phyloP scores from a whole-genome alignment of 75 land plant genomes.

The Pinus albicaulis region DNA sequence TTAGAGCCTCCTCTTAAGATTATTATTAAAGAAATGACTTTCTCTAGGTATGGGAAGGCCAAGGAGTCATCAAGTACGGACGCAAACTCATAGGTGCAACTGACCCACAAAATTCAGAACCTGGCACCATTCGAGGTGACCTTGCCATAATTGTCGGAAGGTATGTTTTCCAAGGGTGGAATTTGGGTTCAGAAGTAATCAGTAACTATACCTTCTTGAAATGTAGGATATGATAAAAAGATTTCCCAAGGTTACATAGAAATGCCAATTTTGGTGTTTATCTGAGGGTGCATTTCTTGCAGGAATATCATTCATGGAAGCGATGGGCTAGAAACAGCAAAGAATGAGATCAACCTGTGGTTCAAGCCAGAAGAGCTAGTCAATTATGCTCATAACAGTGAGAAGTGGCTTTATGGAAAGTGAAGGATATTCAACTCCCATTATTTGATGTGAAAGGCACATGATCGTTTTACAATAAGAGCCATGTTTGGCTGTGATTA shows the following conservation, averaged over 20 bases:
- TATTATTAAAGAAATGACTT: not conserved
- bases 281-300: slow-evolving; percentile 3
- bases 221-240: not conserved
- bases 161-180: slow-evolving; percentile 23
- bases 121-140: slow-evolving; percentile 96
- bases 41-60: slow-evolving; percentile 95
- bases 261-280: no score
- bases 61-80: slow-evolving; percentile 97
- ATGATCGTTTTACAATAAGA: slow-evolving; percentile 3
- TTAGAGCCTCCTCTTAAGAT: no score
- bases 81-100: slow-evolving; percentile 96
- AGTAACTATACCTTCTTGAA: not conserved
- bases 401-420: slow-evolving; percentile 86
- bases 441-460: not conserved
- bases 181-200: not conserved
- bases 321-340: slow-evolving; percentile 88
- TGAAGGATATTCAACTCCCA: slow-evolving; percentile 6
- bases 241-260: no score
- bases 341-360: slow-evolving; percentile 83
- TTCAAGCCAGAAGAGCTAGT: slow-evolving; percentile 87
- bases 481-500: not conserved
- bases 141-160: slow-evolving; percentile 91
- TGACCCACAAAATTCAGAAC: slow-evolving; percentile 94
- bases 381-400: slow-evolving; percentile 60
- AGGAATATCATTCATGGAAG: slow-evolving; percentile 90